phyloP scores from a whole-genome alignment of 345 rosid species.

The Triadica sebifera region DNA sequence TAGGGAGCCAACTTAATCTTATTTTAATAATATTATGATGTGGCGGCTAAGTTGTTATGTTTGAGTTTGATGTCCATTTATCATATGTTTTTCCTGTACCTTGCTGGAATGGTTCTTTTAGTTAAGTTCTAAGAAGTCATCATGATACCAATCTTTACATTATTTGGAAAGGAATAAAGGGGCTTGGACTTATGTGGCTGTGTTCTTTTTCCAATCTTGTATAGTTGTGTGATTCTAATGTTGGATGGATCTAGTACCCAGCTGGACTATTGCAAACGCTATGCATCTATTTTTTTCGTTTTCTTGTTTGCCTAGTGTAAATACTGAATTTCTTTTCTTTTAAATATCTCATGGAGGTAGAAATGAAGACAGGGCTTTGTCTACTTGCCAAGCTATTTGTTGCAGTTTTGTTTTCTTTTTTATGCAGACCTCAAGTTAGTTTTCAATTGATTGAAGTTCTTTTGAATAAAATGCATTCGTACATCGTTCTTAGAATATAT shows the following conservation, averaged over 20 bases:
- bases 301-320: not conserved
- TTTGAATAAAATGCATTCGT: not conserved
- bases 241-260: conserved; percentile 1
- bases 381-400: not conserved
- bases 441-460: not conserved
- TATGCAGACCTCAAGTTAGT: not conserved
- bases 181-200: not conserved
- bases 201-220: not conserved
- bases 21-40: not conserved
- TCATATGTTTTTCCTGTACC: not conserved
- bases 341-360: not conserved
- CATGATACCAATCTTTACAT: not conserved
- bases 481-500: no score
- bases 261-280: not conserved
- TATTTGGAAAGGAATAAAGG: not conserved
- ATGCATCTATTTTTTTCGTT: not conserved
- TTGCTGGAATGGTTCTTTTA: not conserved
- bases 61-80: not conserved
- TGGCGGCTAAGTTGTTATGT: not conserved
- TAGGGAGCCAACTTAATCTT: no score
- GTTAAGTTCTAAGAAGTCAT: not conserved
- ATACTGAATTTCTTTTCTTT: not conserved
- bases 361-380: not conserved
- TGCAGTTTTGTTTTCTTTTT: not conserved
- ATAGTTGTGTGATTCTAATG: no score